These are phyloP conservation scores for Linum tenue DNA, from an alignment of 345 rosid genomes.

Conservation along the genomic window DNA sequence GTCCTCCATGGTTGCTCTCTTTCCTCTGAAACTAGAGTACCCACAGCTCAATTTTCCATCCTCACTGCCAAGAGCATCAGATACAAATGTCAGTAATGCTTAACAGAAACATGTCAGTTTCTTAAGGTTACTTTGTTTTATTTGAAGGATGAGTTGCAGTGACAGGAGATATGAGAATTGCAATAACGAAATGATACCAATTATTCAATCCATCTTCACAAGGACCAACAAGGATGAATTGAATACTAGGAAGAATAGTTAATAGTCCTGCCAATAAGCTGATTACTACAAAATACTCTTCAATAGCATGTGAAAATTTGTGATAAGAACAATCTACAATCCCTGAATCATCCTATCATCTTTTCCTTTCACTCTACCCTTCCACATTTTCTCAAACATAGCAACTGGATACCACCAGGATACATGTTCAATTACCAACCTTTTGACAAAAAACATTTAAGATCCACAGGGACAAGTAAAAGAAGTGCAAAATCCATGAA, in stretches of 20 bases:
- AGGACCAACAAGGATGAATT: not conserved
- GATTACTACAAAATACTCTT: not conserved
- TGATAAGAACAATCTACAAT: too few species aligned
- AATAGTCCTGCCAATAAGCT: not conserved
- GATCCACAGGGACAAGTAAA: not conserved
- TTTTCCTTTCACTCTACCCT: too few species aligned
- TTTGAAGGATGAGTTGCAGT: too few species aligned
- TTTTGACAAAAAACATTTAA: not conserved
- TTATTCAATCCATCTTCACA: not conserved
- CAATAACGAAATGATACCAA: not conserved
- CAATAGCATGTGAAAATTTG: too few species aligned
- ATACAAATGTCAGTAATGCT: conserved; percentile 4
- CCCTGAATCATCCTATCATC: too few species aligned
- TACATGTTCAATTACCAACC: not conserved
- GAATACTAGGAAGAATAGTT: not conserved
- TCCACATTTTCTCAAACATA: too few species aligned
- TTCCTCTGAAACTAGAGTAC: conserved; percentile 88
- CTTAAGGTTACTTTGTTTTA: not conserved
- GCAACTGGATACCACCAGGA: too few species aligned
- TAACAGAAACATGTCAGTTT: not conserved
- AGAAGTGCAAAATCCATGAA: not conserved
- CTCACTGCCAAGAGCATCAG: conserved; percentile 48
- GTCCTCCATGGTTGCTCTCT: conserved; percentile 94
- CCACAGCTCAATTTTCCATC: conserved; percentile 90
- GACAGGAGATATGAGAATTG: not conserved